Percentiles rank a stretch among this genome's conserved stretches.
phyloP scores from a whole-genome alignment of 495 filamentous ascomycete species.

The Neurospora africana region DNA sequence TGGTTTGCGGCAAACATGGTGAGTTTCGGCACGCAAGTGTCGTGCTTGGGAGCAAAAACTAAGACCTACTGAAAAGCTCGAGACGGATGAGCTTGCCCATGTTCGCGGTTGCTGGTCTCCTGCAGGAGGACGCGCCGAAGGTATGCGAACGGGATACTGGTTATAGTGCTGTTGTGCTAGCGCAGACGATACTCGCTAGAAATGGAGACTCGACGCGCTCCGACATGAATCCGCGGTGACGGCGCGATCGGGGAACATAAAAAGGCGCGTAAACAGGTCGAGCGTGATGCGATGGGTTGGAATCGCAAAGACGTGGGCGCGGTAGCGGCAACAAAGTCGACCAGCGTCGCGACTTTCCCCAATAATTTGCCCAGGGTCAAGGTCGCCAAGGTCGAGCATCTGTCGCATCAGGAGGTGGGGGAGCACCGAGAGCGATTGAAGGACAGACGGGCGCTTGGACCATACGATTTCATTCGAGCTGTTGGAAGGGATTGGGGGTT shows the following conservation, averaged over 20 bases:
- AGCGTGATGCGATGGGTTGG: not conserved
- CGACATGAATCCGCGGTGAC: not conserved
- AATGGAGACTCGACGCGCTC: slow-evolving; percentile 9
- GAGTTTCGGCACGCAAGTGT: slow-evolving; percentile 2
- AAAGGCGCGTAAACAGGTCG: slow-evolving; percentile 10
- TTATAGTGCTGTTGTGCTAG: not conserved
- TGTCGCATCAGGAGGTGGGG: slow-evolving; percentile 3
- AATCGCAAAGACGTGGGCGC: not conserved
- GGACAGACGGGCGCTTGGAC: not conserved
- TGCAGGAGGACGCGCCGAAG: slow-evolving; percentile 7
- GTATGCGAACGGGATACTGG: not conserved
- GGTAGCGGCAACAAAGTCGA: not conserved
- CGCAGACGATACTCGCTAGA: not conserved
- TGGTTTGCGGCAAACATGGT: slow-evolving; percentile 22
- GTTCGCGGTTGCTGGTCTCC: slow-evolving; percentile 9
- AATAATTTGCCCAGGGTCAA: slow-evolving; percentile 7
- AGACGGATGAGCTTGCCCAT: slow-evolving; percentile 86
- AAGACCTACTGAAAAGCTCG: slow-evolving; percentile 75
- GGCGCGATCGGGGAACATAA: slow-evolving; percentile 3
- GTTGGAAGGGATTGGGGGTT: not conserved
- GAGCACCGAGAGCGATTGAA: not conserved
- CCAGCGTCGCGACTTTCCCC: not conserved
- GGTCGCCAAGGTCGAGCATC: not conserved
- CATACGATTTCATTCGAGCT: not conserved
- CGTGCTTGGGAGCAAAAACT: not conserved